Evolutionary conservation across 2,329 filamentous ascomycete genomes (phyloP).

Genomic region (Aureobasidium uvarum): DNA sequence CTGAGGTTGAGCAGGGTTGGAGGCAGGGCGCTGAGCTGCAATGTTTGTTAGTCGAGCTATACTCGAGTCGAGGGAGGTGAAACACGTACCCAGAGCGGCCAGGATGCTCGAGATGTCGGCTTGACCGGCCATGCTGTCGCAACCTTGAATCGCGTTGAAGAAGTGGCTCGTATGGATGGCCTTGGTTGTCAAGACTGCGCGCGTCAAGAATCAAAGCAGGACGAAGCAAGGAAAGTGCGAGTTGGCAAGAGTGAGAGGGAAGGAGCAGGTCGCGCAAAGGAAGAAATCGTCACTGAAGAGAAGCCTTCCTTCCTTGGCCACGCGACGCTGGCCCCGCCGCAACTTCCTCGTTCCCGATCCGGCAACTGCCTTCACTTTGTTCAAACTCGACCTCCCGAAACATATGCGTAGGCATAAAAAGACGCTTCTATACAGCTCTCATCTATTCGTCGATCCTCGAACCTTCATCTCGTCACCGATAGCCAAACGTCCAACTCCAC

Average conservation of each 20-base stretch:
- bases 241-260: neutral
- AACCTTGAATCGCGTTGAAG: neutral
- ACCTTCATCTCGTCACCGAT: neutral
- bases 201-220: neutral
- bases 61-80: neutral
- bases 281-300: conserved; percentile 16
- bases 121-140: conserved; percentile 45
- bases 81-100: conserved; percentile 49
- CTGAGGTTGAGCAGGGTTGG: conserved; percentile 39
- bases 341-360: neutral
- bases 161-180: neutral
- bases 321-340: conserved; percentile 4
- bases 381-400: neutral
- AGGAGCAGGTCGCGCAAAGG: neutral
- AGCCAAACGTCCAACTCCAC: too few relatives aligned
- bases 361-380: neutral
- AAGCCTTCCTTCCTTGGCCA: conserved; percentile 11
- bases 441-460: neutral
- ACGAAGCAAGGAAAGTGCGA: neutral
- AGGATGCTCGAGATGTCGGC: conserved; percentile 53
- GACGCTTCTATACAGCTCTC: neutral
- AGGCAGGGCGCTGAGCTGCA: conserved; percentile 50
- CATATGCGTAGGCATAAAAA: neutral
- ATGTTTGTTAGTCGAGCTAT: conserved; percentile 19
- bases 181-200: neutral